Base-by-base conservation (phyloP, 805 yeast species). In the Kregervanrija fluxuum region DNA sequence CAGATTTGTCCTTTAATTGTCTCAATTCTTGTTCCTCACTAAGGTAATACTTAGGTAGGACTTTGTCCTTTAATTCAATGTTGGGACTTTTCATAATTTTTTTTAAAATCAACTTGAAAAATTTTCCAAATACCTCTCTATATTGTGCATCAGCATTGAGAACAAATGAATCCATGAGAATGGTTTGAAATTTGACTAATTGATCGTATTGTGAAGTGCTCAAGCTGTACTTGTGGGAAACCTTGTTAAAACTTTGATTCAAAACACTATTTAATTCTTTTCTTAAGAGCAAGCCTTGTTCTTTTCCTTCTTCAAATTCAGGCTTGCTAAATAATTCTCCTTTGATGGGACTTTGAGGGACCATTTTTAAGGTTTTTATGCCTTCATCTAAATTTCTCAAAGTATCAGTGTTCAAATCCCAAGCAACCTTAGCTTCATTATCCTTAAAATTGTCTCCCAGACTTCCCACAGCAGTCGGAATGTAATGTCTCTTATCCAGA, bases 171-270 rank as follows among this genome's bases (percentile, higher is more conserved):
- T 61, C 55, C 48, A 68, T 50, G 32, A 71, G 48, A 2, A 44
- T 53, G 1, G 66, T 59, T 53, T 72, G 71, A 50, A 70, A 67
- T 5, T 61, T 52, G 0, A 65, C 73, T 32, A 73, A 48, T 32
- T 52, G 52, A 43, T 71, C 80, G 55, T 76, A 75, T 55, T 77
- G 77, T 47, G 73, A 65, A 13, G 80, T 75, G 46, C 79, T 69
- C 55, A 77, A 66, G 55, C 70, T 77, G 58, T 73, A 72, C 54
- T 70, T 73, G 43, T 69, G 57, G 47, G 70, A 65, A 48, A 76
- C 69, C 52, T 70, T 69, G 45, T 61, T 62, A 49, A 71, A 69
- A 1, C 71, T 65, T 46, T 69, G 73, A 43, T 69, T 68, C 11
- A 70, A 46, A 11, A 71, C 64, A 30, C 67, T 56, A 39, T 59